phyloP scores from a whole-genome alignment of 2,329 filamentous ascomycete genomes.

The Dothistroma septosporum region DNA sequence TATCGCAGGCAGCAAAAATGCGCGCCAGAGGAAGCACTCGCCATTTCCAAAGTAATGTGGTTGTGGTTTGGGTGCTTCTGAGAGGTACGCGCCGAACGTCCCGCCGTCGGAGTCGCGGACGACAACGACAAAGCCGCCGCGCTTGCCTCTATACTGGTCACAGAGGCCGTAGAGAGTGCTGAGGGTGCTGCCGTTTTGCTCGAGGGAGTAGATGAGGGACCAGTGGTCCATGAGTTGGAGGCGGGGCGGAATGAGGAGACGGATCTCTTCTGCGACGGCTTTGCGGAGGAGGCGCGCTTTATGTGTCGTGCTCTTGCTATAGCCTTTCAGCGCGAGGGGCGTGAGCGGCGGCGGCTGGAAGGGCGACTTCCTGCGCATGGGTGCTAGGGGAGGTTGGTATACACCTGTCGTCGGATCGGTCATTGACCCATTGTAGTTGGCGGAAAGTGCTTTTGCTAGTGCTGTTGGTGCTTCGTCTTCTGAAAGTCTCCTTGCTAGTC shows the following conservation, averaged over 20 bases:
- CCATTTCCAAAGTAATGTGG: constrained; percentile 91
- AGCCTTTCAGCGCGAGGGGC: constrained; percentile 67
- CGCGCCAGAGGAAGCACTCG: constrained; percentile 90
- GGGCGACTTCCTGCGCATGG: constrained; percentile 64
- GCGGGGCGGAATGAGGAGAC: constrained; percentile 79
- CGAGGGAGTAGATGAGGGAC: constrained; percentile 81
- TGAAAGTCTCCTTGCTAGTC: constrained; percentile 46
- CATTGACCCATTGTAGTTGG: constrained; percentile 40
- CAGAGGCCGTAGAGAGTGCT: constrained; percentile 80
- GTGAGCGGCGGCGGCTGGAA: constrained; percentile 87
- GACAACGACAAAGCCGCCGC: constrained; percentile 86
- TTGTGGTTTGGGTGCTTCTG: constrained; percentile 75
- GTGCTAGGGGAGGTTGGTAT: constrained; percentile 49
- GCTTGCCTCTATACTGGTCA: constrained; percentile 59
- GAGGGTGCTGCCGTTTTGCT: constrained; percentile 85
- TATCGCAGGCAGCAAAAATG: constrained; percentile 59
- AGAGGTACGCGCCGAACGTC: constrained; percentile 90
- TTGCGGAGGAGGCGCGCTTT: constrained; percentile 64
- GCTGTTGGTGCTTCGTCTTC: constrained; percentile 41
- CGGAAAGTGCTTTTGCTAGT: constrained; percentile 35
- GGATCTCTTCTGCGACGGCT: constrained; percentile 84
- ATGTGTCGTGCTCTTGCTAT: constrained; percentile 55
- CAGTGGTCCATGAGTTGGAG: constrained; percentile 84
- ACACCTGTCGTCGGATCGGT: constrained; percentile 43
- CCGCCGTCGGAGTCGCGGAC: constrained; percentile 72